Percentiles rank a stretch among this genome's conserved stretches.
These are phyloP conservation scores for Lolium multiflorum DNA, from an alignment of 176 grass and related monocot genomes.

Conservation along the genomic window DNA sequence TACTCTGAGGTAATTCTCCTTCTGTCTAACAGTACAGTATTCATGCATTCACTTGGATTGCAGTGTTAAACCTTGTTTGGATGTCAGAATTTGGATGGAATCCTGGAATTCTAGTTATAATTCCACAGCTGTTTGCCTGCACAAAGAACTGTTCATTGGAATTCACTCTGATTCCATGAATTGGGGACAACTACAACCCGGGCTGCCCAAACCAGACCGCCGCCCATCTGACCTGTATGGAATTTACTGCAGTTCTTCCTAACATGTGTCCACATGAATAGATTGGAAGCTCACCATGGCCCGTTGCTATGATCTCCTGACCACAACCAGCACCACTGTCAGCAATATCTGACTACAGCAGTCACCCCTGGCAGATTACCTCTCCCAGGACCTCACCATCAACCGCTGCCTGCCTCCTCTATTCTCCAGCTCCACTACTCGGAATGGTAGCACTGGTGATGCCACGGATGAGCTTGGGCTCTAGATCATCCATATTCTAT, in stretches of 20 bases:
- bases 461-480: too few relatives aligned
- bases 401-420: neutral
- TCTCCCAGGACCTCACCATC: too few relatives aligned
- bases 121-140: constrained; percentile 16
- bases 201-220: neutral
- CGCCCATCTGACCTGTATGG: neutral
- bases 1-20: constrained; percentile 64
- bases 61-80: neutral
- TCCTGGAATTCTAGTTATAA: neutral
- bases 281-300: neutral
- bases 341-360: neutral
- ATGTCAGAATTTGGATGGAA: neutral
- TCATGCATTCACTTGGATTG: constrained; percentile 9
- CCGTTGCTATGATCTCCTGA: neutral
- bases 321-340: too few relatives aligned
- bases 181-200: neutral
- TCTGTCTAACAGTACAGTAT: neutral
- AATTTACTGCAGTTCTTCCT: neutral
- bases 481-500: neutral
- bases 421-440: neutral
- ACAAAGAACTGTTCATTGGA: neutral
- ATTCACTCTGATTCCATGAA: neutral
- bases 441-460: neutral
- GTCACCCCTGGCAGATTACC: neutral
- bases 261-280: neutral